Evolutionary conservation across 345 rosid genomes (phyloP).

Genomic region (Populus euphratica): DNA sequence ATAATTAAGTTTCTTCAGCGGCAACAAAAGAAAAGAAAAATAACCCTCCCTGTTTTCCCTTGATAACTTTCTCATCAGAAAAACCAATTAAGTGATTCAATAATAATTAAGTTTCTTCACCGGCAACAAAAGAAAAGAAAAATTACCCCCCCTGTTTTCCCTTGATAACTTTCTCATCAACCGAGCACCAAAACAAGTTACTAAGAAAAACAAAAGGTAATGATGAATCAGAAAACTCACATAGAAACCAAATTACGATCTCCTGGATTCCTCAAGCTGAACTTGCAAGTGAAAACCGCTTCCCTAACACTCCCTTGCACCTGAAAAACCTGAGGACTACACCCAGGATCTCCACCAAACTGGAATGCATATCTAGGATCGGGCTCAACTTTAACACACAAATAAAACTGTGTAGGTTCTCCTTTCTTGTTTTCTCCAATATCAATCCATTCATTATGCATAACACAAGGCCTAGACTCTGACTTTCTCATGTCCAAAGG

Average conservation of each 20-base stretch:
- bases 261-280: conserved; percentile 51
- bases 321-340: conserved; percentile 93
- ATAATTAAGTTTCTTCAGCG: neutral
- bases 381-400: conserved; percentile 61
- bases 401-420: conserved; percentile 41
- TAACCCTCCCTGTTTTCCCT: neutral
- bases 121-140: neutral
- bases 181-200: conserved; percentile 1
- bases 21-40: neutral
- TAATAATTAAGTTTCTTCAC: neutral
- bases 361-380: conserved; percentile 89
- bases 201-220: neutral
- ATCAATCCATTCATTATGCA: conserved; percentile 76
- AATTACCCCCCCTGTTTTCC: neutral
- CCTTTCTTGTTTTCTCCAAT: conserved; percentile 38
- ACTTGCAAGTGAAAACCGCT: conserved; percentile 95
- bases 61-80: no score
- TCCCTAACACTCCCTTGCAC: conserved; percentile 81
- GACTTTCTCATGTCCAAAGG: conserved; percentile 57
- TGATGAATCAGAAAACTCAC: conserved; percentile 28
- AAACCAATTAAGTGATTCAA: neutral
- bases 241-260: conserved; percentile 65
- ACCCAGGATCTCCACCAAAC: conserved; percentile 88
- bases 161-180: neutral
- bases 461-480: conserved; percentile 44